These are phyloP conservation scores for Medicago truncatula DNA, from an alignment of 306 rosid genomes.

Conservation along the genomic window MtrunA17r5.0-ANR NC_053042.1:7595501-7596000, in stretches of 20 bases:
- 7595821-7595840: too few species aligned
- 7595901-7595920: too few species aligned
- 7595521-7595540: not conserved
- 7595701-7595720: constrained; percentile 83
- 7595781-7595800: constrained; percentile 63
- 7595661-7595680: constrained; percentile 89
- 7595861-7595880: too few species aligned
- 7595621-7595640: constrained; percentile 98
- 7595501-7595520: not conserved
- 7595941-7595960: too few species aligned
- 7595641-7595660: constrained; percentile 95
- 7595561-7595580: constrained; percentile 83
- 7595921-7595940: too few species aligned
- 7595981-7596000: too few species aligned
- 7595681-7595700: constrained; percentile 98
- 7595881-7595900: too few species aligned
- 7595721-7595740: constrained; percentile 97
- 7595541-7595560: constrained; percentile 13
- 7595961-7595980: too few species aligned
- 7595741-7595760: constrained; percentile 92
- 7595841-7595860: too few species aligned
- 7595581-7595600: constrained; percentile 95
- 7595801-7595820: not conserved
- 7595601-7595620: constrained; percentile 99
- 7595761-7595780: constrained; percentile 92